Conservation (phyloP, 495 filamentous ascomycete genomes). For the Penicillium argentinense region DNA sequence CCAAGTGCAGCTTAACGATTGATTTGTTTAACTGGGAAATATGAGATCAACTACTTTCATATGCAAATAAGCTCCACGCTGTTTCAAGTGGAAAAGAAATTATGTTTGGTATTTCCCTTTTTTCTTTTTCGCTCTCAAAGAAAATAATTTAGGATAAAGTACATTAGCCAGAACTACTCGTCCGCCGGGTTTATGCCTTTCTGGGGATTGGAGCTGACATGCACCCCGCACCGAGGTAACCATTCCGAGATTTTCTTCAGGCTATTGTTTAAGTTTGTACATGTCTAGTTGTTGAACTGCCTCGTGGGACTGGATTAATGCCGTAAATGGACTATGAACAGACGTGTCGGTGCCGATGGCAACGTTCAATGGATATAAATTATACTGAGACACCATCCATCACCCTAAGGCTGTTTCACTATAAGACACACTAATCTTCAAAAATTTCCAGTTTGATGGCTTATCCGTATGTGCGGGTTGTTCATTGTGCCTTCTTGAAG, state of each 20-base stretch:
- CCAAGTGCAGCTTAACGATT: too few species aligned
- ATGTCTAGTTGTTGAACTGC: neutral
- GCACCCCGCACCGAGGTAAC: neutral
- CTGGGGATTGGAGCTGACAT: neutral
- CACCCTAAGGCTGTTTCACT: slow-evolving; percentile 5
- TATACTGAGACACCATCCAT: neutral
- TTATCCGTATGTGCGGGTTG: neutral
- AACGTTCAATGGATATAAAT: neutral
- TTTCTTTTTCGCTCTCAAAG: neutral
- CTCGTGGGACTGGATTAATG: slow-evolving; percentile 1
- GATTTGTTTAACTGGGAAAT: too few species aligned
- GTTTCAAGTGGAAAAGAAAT: slow-evolving; percentile 1
- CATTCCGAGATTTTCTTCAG: neutral
- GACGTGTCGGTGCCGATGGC: too few species aligned
- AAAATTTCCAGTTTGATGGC: neutral
- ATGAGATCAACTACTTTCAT: too few species aligned
- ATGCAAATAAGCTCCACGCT: neutral
- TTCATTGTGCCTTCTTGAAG: neutral
- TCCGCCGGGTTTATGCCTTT: slow-evolving; percentile 7
- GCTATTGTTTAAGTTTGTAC: too few species aligned
- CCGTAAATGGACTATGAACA: neutral
- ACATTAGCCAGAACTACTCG: slow-evolving; percentile 9
- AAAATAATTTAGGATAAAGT: neutral
- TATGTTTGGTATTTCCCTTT: neutral
- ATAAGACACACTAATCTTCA: slow-evolving; percentile 2